Evolutionary conservation across 176 grass and related monocot species (phyloP).

Genomic region (Oryza glumipatula): DNA sequence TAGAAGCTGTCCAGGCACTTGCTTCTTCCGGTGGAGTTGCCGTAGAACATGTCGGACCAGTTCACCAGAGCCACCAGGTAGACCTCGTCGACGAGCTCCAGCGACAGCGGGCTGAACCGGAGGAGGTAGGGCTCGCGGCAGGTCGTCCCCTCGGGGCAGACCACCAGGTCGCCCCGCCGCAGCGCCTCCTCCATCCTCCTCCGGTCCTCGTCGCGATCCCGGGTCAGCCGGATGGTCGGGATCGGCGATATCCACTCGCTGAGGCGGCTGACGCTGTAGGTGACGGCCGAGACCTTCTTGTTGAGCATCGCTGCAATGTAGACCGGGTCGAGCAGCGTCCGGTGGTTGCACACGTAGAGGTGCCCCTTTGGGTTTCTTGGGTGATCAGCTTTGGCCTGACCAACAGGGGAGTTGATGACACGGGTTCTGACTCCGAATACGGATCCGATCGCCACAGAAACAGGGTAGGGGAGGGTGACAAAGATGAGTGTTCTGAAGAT

Average conservation of each 20-base stretch:
- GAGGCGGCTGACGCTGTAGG: constrained; percentile 77
- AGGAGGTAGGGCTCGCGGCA: constrained; percentile 80
- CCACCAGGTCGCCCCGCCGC: constrained; percentile 55
- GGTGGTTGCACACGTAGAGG: constrained; percentile 86
- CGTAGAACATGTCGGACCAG: constrained; percentile 72
- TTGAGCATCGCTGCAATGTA: constrained; percentile 69
- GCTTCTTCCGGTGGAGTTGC: constrained; percentile 57
- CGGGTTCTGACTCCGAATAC: constrained; percentile 52
- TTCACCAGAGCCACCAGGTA: constrained; percentile 64
- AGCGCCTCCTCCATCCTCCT: constrained; percentile 58
- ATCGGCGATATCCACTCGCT: constrained; percentile 76
- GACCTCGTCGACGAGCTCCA: constrained; percentile 54
- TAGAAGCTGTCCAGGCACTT: constrained; percentile 80
- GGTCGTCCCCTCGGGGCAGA: constrained; percentile 95
- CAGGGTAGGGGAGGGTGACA: constrained; percentile 55
- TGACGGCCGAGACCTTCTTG: constrained; percentile 57
- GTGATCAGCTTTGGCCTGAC: neutral
- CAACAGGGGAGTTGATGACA: constrained; percentile 18
- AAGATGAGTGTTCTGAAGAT: constrained; percentile 60
- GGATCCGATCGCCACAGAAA: constrained; percentile 46
- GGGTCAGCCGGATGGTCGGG: constrained; percentile 60
- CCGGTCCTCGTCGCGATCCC: constrained; percentile 63
- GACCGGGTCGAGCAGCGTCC: constrained; percentile 76
- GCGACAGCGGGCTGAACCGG: constrained; percentile 72
- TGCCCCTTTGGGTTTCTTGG: constrained; percentile 17